Evolutionary conservation across 768 basidiomycete species (phyloP), one percentile per base, ranked within the genome.

Genomic region (Boletus barrowsii): DNA sequence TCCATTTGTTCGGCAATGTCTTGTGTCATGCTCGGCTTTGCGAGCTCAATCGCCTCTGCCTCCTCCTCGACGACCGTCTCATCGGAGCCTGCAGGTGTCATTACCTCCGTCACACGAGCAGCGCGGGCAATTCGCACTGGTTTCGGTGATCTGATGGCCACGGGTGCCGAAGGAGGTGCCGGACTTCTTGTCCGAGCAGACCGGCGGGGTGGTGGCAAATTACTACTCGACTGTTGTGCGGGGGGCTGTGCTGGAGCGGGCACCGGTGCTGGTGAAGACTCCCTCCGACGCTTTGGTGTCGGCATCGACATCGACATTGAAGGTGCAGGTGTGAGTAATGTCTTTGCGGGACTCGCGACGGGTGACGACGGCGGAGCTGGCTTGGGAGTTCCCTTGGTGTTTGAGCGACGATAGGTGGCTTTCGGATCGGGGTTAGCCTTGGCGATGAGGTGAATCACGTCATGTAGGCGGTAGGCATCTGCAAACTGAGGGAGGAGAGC

Each of bases 1-100:
- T 83, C 83, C 70, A 83, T 83, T 72, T 93, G 89, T 63, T 92
- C 90, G 32, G 75, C 76, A 41, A 95, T 79, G 68, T 93, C 91
- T 61, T 86, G 77, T 7, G 79, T 80, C 66, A 89, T 77, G 62
- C 85, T 82, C 20, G 82, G 77, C 30, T 79, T 82, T 2, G 83
- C 79, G 3, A 87, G 75, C 40, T 84, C 81, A 22, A 83, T 72
- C 0, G 74, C 69, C 55, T 83, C 83, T 1, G 71, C 75, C 32
- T 88, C 85, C 61, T 86, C 86, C 46, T 88, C 87, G 4, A 86
- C 83, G 2, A 76, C 74, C 0, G 84, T 82, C 65, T 85, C 80
- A 33, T 88, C 87, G 1, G 83, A 84, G 4, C 79, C 79, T 4
- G 69, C 78, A 0, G 81, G 79, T 0, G 81, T 79, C 30, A 75